Evolutionary conservation across 2,329 filamentous ascomycete species (phyloP).

Genomic region (Aphanocladium album): DNA sequence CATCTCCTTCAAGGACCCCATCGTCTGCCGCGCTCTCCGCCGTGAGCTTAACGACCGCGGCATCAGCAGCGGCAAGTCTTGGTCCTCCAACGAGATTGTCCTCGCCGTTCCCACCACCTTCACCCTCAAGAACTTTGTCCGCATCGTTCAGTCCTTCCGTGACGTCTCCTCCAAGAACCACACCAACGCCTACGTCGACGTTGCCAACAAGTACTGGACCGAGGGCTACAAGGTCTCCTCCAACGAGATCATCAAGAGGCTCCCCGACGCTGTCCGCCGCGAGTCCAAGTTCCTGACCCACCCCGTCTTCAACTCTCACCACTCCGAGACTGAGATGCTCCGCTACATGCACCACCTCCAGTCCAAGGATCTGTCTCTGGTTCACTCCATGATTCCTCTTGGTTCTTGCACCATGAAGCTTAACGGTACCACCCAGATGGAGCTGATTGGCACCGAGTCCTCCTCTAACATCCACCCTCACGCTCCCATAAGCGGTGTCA

Average conservation of each 20-base stretch:
- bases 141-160: conserved; percentile 31
- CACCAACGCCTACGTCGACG: conserved; percentile 18
- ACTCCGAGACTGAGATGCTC: conserved; percentile 90
- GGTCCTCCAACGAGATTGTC: conserved; percentile 20
- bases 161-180: conserved; percentile 23
- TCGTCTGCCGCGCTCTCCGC: conserved; percentile 19
- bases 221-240: conserved; percentile 28
- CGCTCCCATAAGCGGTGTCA: conserved; percentile 56
- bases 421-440: conserved; percentile 91
- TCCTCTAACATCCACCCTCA: conserved; percentile 82
- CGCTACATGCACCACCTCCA: conserved; percentile 91
- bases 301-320: conserved; percentile 89
- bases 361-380: conserved; percentile 88
- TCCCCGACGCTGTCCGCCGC: conserved; percentile 60
- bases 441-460: conserved; percentile 70
- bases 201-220: conserved; percentile 37
- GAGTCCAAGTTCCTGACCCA: conserved; percentile 76
- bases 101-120: conserved; percentile 25
- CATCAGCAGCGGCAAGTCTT: conserved; percentile 70
- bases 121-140: conserved; percentile 17
- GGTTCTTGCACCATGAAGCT: conserved; percentile 99
- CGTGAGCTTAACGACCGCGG: conserved; percentile 46
- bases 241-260: conserved; percentile 32
- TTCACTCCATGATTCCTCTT: conserved; percentile 96
- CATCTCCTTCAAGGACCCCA: conserved; percentile 42